Conservation (phyloP, 352 stramenopile species). For the Elongisporangium prolatum region DNA sequence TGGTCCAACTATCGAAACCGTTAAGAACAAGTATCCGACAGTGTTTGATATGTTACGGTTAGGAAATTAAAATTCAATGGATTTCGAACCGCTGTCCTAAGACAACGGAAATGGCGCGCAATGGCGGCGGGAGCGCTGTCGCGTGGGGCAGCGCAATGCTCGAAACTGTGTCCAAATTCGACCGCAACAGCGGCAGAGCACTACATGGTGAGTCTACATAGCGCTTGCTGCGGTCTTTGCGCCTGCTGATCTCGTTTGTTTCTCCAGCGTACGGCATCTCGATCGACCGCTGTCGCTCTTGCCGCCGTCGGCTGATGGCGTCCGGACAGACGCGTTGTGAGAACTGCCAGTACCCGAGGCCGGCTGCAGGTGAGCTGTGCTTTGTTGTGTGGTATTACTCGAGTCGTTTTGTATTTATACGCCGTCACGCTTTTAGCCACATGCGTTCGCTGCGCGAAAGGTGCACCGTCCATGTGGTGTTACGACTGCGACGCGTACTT, state of each 20-base stretch:
- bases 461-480: constrained; percentile 50
- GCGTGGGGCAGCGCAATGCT: constrained; percentile 30
- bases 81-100: background rate
- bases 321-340: constrained; percentile 23
- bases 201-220: constrained; percentile 41
- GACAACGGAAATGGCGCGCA: background rate
- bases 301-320: constrained; percentile 29
- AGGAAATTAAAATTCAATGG: background rate
- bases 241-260: constrained; percentile 1
- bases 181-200: constrained; percentile 37
- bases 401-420: background rate
- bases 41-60: background rate
- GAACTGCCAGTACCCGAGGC: constrained; percentile 40
- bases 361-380: constrained; percentile 19
- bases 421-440: constrained; percentile 17
- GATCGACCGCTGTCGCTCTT: constrained; percentile 37
- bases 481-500: constrained; percentile 63
- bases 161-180: constrained; percentile 44
- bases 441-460: constrained; percentile 35
- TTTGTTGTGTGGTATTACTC: background rate
- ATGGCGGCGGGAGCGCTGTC: constrained; percentile 1
- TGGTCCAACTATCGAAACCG: background rate
- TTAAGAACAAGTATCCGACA: too few relatives aligned
- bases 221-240: background rate
- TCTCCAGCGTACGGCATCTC: constrained; percentile 59